phyloP scores from a whole-genome alignment of 495 filamentous ascomycete genomes.

The Xylaria telfairii region DNA sequence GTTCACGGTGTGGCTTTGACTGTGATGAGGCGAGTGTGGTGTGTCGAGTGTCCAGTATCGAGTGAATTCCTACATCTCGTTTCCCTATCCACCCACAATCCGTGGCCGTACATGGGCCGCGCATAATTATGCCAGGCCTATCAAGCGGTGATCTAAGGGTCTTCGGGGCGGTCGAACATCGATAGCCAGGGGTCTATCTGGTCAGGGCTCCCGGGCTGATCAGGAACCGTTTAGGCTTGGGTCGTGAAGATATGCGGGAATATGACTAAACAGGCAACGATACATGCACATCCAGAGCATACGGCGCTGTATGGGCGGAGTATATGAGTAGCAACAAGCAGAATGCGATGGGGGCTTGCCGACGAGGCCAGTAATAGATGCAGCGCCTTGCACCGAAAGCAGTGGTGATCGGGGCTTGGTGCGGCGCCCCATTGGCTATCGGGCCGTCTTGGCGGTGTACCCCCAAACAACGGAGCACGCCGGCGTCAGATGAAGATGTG shows the following conservation, averaged over 20 bases:
- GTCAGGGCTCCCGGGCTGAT: neutral
- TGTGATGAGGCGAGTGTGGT: neutral
- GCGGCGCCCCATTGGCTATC: slow-evolving; percentile 3
- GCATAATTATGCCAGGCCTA: neutral
- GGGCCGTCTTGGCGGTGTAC: slow-evolving; percentile 16
- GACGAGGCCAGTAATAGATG: slow-evolving; percentile 8
- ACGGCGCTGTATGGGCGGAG: neutral
- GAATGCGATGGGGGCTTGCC: neutral
- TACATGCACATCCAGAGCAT: neutral
- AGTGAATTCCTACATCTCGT: neutral
- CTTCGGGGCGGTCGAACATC: neutral
- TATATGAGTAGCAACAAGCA: neutral
- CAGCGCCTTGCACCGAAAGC: slow-evolving; percentile 10
- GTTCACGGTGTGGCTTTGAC: neutral
- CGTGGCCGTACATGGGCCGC: neutral
- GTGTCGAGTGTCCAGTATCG: too few relatives aligned
- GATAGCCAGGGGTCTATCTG: neutral
- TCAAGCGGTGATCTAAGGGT: slow-evolving; percentile 10
- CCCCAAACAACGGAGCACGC: slow-evolving; percentile 18
- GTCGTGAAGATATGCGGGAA: neutral
- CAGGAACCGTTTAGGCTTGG: slow-evolving; percentile 12
- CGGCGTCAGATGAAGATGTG: neutral
- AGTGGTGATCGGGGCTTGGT: slow-evolving; percentile 5
- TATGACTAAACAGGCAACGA: neutral
- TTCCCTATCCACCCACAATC: neutral